Percentiles rank a stretch among this genome's conserved stretches.
Conservation (phyloP, 495 filamentous ascomycete species). For the Hypomontagnella submonticulosa region DNA sequence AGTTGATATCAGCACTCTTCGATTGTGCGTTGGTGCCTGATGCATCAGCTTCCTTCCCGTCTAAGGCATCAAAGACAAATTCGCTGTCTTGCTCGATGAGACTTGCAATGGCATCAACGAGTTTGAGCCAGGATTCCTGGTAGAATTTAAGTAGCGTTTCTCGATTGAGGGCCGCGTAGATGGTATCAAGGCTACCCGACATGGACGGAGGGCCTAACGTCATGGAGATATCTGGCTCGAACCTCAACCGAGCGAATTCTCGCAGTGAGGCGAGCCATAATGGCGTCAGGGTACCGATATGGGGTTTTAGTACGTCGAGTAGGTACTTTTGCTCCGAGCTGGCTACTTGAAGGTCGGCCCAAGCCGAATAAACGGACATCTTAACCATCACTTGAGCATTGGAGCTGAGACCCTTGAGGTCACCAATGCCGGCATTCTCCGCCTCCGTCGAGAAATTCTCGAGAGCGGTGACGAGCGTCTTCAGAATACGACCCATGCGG, state of each 20-base stretch:
- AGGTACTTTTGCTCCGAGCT: slow-evolving; percentile 93
- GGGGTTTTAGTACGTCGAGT: slow-evolving; percentile 86
- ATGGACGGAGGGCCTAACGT: slow-evolving; percentile 77
- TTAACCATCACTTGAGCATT: slow-evolving; percentile 99
- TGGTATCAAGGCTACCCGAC: slow-evolving; percentile 83
- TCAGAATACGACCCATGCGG: slow-evolving; percentile 96
- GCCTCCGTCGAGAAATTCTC: slow-evolving; percentile 90
- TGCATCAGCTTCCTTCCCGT: slow-evolving; percentile 77
- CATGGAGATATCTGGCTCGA: slow-evolving; percentile 96
- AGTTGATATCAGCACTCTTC: slow-evolving; percentile 83
- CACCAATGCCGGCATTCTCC: slow-evolving; percentile 89
- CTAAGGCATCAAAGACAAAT: slow-evolving; percentile 95
- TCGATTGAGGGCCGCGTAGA: slow-evolving; percentile 93
- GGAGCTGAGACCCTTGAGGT: slow-evolving; percentile 90
- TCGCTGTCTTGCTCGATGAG: slow-evolving; percentile 97
- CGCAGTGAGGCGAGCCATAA: slow-evolving; percentile 93
- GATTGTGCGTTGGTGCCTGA: slow-evolving; percentile 61
- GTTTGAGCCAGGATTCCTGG: slow-evolving; percentile 95
- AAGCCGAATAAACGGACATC: slow-evolving; percentile 95
- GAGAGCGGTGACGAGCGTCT: slow-evolving; percentile 88
- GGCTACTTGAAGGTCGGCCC: slow-evolving; percentile 98
- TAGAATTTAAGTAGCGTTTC: slow-evolving; percentile 96
- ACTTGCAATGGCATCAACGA: slow-evolving; percentile 97
- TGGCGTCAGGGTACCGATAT: slow-evolving; percentile 87
- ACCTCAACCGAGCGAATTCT: slow-evolving; percentile 92